Percentiles rank a stretch among this genome's conserved stretches.
Evolutionary conservation across 495 filamentous ascomycete genomes (phyloP).

Genomic region (Aspergillus diversus): DNA sequence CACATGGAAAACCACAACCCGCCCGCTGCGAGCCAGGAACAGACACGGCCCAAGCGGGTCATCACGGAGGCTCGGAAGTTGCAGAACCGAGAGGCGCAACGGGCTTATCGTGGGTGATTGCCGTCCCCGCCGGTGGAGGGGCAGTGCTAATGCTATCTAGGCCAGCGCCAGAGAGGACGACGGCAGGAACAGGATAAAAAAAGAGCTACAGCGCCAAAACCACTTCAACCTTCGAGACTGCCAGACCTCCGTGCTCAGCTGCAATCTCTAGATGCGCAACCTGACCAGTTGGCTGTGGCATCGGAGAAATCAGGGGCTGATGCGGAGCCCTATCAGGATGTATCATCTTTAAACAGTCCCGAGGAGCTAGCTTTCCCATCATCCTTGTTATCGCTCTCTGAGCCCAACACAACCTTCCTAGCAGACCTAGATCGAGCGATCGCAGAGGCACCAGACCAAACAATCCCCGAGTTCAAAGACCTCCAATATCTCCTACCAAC

Average conservation of each 20-base stretch:
- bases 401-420: no score
- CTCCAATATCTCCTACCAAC: not conserved
- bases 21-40: not conserved
- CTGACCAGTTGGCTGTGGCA: no score
- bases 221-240: not conserved
- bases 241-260: not conserved
- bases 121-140: not conserved
- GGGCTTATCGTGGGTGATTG: constrained; percentile 40
- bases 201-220: not conserved
- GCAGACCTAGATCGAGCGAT: no score
- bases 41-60: constrained; percentile 31
- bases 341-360: no score
- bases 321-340: no score
- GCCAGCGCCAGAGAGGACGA: constrained; percentile 25
- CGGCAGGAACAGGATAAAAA: constrained; percentile 3
- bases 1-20: not conserved
- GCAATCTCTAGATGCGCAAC: no score
- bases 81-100: constrained; percentile 47
- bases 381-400: no score
- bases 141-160: constrained; percentile 6
- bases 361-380: no score
- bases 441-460: not conserved
- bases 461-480: not conserved
- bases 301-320: no score
- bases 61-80: constrained; percentile 45